These are phyloP conservation scores for Psilocybe tampanensis DNA, from an alignment of 768 basidiomycete genomes.

Conservation along the genomic window DNA sequence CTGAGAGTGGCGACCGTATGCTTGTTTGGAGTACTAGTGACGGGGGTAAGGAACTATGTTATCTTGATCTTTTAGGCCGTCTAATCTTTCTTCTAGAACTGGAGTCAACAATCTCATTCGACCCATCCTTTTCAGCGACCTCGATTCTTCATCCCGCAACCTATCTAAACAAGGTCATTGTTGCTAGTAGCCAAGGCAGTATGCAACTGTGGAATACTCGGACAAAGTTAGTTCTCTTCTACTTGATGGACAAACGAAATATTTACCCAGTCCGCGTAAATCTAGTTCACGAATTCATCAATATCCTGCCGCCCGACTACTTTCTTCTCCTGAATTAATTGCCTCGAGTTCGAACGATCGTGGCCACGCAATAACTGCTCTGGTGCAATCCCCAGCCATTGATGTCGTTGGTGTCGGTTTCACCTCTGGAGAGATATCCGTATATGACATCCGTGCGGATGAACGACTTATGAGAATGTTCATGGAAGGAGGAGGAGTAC, in stretches of 20 bases:
- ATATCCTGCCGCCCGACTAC: constrained; percentile 60
- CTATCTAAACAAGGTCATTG: constrained; percentile 93
- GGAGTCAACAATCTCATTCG: constrained; percentile 74
- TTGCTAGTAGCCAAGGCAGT: constrained; percentile 78
- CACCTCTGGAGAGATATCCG: constrained; percentile 81
- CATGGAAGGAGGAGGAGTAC: constrained; percentile 85
- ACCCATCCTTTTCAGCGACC: constrained; percentile 83
- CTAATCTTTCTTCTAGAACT: constrained; percentile 46
- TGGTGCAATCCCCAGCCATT: constrained; percentile 92
- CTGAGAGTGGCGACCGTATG: constrained; percentile 77
- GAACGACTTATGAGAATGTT: constrained; percentile 87
- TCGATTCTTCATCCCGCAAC: constrained; percentile 90
- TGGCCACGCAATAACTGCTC: constrained; percentile 63
- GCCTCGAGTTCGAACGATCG: constrained; percentile 27
- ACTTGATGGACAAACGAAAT: background rate
- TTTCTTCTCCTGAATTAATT: constrained; percentile 36
- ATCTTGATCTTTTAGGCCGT: background rate
- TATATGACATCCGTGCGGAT: constrained; percentile 90
- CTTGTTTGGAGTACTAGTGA: constrained; percentile 72
- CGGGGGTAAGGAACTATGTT: constrained; percentile 47
- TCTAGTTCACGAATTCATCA: constrained; percentile 81
- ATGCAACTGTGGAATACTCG: constrained; percentile 95
- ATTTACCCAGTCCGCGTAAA: constrained; percentile 2
- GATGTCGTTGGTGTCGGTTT: constrained; percentile 96
- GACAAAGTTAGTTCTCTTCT: constrained; percentile 53